Conservation (phyloP, 2,329 filamentous ascomycete species). For the Aspergillus tanneri region DNA sequence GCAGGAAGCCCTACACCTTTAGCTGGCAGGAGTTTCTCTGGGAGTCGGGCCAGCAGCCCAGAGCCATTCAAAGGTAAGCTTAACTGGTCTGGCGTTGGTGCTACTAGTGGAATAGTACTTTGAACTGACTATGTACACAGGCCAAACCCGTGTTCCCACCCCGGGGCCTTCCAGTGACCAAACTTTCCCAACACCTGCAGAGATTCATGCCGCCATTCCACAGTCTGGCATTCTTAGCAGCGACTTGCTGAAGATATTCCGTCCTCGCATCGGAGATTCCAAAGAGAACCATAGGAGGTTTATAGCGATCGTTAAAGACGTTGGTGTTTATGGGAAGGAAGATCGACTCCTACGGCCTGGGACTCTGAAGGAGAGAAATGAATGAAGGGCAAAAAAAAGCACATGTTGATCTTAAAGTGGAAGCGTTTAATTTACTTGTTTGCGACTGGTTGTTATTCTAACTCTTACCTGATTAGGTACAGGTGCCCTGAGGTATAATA, state of each 20-base stretch:
- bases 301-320: conserved; percentile 47
- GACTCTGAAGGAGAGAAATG: conserved; percentile 30
- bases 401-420: too few species aligned
- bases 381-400: neutral
- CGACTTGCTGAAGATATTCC: conserved; percentile 46
- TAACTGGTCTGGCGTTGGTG: conserved; percentile 2
- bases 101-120: too few species aligned
- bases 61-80: conserved; percentile 34
- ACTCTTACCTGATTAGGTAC: too few species aligned
- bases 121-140: conserved; percentile 12
- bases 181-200: conserved; percentile 46
- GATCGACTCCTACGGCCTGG: conserved; percentile 44
- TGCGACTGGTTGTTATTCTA: too few species aligned
- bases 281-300: conserved; percentile 44
- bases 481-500: conserved; percentile 8
- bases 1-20: conserved; percentile 46
- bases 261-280: conserved; percentile 42
- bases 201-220: conserved; percentile 50
- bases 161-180: conserved; percentile 27
- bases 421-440: too few species aligned
- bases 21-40: conserved; percentile 27
- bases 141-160: conserved; percentile 32
- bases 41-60: conserved; percentile 44
- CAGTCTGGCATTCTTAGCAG: conserved; percentile 45
- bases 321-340: conserved; percentile 44